phyloP scores from a whole-genome alignment of 1,284 basidiomycete species.

The Pseudozyma hubeiensis region DNA sequence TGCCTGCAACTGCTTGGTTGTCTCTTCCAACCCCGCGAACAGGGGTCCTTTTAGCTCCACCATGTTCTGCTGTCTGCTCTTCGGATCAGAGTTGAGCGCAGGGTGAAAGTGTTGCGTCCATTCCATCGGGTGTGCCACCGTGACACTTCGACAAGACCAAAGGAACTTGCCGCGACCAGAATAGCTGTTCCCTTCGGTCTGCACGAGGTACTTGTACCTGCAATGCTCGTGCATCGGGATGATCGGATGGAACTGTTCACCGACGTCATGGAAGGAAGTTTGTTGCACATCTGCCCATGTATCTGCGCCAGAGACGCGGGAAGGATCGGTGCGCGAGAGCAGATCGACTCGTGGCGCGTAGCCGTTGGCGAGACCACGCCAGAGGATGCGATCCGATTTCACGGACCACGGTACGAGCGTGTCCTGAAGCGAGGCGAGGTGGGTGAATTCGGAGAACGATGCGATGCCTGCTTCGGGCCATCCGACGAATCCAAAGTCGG shows the following conservation, averaged over 20 bases:
- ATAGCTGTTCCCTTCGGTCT: conserved; percentile 61
- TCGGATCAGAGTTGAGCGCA: conserved; percentile 37
- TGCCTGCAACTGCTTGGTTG: conserved; percentile 14
- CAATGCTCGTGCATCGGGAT: conserved; percentile 55
- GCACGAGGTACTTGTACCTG: conserved; percentile 52
- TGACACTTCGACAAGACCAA: conserved; percentile 42
- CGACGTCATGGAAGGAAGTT: conserved; percentile 51
- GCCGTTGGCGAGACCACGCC: conserved; percentile 48
- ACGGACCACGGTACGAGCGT: conserved; percentile 30
- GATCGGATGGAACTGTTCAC: conserved; percentile 31
- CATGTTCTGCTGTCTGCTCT: conserved; percentile 36
- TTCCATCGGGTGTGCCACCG: conserved; percentile 48
- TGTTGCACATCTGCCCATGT: conserved; percentile 55
- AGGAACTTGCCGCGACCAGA: conserved; percentile 54
- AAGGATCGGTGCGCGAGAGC: conserved; percentile 27
- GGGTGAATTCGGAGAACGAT: conserved; percentile 46
- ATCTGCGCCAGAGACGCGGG: conserved; percentile 10
- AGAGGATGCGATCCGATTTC: conserved; percentile 40
- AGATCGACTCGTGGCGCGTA: conserved; percentile 46
- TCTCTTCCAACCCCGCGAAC: conserved; percentile 46
- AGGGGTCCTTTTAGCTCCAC: conserved; percentile 39
- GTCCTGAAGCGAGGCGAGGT: conserved; percentile 35
- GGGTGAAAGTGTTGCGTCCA: conserved; percentile 65
- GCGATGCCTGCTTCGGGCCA: conserved; percentile 59
- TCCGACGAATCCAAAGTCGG: conserved; percentile 57